Percentiles rank a stretch among this genome's conserved stretches.
These are phyloP conservation scores for Prunus armeniaca DNA, from an alignment of 306 rosid genomes.

Conservation along the genomic window DNA sequence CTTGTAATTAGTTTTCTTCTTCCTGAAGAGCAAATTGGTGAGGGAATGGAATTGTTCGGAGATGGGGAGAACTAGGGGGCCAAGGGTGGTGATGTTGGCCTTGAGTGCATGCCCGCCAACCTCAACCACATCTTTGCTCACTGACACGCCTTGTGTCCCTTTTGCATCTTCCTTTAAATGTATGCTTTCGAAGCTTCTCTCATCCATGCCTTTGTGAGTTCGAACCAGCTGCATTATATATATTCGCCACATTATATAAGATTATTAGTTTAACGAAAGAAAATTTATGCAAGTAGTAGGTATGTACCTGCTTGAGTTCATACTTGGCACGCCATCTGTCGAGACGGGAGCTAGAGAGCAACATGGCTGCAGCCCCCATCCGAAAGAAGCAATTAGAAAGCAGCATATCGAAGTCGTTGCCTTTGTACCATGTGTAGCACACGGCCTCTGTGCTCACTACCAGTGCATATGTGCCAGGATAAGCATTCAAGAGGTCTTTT, in stretches of 20 bases:
- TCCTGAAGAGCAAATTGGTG: background rate
- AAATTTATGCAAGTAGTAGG: background rate
- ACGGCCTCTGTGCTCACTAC: conserved; percentile 69
- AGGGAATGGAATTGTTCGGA: background rate
- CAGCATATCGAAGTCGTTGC: conserved; percentile 50
- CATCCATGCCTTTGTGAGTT: conserved; percentile 59
- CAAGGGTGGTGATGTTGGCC: conserved; percentile 6
- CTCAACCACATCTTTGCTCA: conserved; percentile 48
- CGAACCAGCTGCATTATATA: conserved; percentile 39
- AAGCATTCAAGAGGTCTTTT: conserved; percentile 55
- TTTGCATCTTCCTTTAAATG: conserved; percentile 42
- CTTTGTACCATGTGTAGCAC: conserved; percentile 55
- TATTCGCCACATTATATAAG: no score
- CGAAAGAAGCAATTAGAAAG: conserved; percentile 71
- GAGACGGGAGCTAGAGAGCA: conserved; percentile 47
- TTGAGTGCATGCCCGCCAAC: conserved; percentile 43
- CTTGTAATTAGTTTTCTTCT: background rate
- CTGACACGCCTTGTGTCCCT: conserved; percentile 43
- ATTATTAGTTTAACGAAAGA: no score
- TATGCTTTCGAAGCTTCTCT: conserved; percentile 50
- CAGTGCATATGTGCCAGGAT: conserved; percentile 51
- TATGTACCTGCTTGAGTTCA: conserved; percentile 50
- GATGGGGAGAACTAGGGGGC: background rate
- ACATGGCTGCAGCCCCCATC: conserved; percentile 62
- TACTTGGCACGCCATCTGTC: conserved; percentile 71